A percentile compares a stretch with the other conserved stretches of the same genome.
These are phyloP conservation scores for Cordia subcordata DNA, from an alignment of 257 asterid species.

Conservation along the genomic window DNA sequence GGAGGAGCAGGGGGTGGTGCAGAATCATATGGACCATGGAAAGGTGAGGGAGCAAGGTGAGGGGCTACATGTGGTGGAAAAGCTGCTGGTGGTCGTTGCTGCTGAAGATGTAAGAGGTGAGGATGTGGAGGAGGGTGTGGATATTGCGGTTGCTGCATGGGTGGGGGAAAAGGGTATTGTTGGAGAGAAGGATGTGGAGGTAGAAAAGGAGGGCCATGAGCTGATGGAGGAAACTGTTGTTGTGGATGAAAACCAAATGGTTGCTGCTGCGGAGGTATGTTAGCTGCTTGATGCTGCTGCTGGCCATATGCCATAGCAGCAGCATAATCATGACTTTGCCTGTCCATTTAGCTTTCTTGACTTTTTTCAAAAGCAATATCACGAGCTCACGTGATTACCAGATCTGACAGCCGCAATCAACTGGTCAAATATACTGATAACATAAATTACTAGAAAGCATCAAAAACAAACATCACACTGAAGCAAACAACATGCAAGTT, in stretches of 20 bases:
- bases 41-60: constrained; percentile 60
- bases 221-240: constrained; percentile 79
- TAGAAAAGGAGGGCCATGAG: constrained; percentile 72
- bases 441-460: no score
- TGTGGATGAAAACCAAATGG: constrained; percentile 84
- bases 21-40: constrained; percentile 65
- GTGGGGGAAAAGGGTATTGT: constrained; percentile 78
- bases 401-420: no score
- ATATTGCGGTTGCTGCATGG: constrained; percentile 71
- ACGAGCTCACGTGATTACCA: no score
- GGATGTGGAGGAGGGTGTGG: constrained; percentile 78
- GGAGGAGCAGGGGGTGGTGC: constrained; percentile 84
- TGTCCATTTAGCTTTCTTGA: constrained; percentile 48
- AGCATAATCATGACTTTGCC: constrained; percentile 76
- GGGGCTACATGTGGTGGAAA: constrained; percentile 77
- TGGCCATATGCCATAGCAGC: constrained; percentile 68
- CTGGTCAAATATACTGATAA: no score
- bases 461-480: no score
- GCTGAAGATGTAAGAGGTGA: constrained; percentile 39
- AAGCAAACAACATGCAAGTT: no score
- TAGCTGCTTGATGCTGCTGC: constrained; percentile 63
- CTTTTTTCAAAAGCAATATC: no score
- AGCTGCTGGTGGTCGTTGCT: constrained; percentile 63
- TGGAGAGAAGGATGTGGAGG: constrained; percentile 81
- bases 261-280: constrained; percentile 48